Evolutionary conservation across 805 yeast species (phyloP).

Genomic region (Komagataella mondaviorum): DNA sequence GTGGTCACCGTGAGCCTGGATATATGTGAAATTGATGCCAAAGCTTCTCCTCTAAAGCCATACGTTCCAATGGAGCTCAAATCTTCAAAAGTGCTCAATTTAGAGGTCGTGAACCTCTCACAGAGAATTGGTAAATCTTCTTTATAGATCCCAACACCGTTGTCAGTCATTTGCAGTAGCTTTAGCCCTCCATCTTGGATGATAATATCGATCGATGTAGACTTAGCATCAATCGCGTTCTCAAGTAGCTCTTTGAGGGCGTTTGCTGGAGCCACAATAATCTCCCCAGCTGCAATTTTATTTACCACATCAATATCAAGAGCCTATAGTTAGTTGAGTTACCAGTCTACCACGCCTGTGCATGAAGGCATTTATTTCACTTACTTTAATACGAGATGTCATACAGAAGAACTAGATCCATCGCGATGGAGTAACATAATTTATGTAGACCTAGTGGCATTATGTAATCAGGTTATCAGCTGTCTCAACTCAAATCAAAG

Average conservation of each 20-base stretch:
- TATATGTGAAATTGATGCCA: conserved; percentile 88
- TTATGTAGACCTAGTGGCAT: not conserved
- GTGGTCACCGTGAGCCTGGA: conserved; percentile 73
- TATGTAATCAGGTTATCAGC: not conserved
- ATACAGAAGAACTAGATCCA: not conserved
- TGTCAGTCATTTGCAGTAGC: conserved; percentile 75
- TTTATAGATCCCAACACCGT: conserved; percentile 69
- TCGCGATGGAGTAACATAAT: not conserved
- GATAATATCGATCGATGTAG: conserved; percentile 61
- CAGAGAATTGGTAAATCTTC: conserved; percentile 75
- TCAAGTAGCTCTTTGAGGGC: conserved; percentile 90
- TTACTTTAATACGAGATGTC: not conserved
- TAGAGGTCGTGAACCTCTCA: conserved; percentile 87
- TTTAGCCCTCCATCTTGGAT: conserved; percentile 92
- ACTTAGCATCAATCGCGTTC: conserved; percentile 79
- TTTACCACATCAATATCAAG: conserved; percentile 68
- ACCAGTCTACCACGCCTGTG: not conserved
- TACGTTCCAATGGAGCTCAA: conserved; percentile 58
- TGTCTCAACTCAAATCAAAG: conserved; percentile 55
- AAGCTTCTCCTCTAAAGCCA: conserved; percentile 95
- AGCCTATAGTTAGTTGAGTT: not conserved
- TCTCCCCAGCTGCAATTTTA: conserved; percentile 94
- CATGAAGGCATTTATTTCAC: not conserved
- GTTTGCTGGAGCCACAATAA: conserved; percentile 85
- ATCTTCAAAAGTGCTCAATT: conserved; percentile 64